Evolutionary conservation across 2,329 filamentous ascomycete species (phyloP).

Genomic region (Orbilia javanica): DNA sequence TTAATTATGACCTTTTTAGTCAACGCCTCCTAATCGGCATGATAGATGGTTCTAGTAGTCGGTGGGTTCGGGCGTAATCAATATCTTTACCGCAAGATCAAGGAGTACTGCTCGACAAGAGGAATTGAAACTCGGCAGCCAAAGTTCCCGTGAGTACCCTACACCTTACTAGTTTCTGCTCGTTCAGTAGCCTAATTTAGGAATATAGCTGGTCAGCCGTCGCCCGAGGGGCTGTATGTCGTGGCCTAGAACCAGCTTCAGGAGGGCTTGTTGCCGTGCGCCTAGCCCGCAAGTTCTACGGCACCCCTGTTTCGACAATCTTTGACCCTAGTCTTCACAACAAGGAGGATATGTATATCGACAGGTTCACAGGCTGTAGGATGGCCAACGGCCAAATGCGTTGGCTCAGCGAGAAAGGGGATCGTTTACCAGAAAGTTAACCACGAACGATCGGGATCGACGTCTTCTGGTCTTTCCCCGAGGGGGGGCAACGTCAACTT

Average conservation of each 20-base stretch:
- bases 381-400: conserved; percentile 57
- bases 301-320: conserved; percentile 31
- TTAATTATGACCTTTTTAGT: background rate
- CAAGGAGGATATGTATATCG: conserved; percentile 46
- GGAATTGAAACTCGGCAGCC: conserved; percentile 6
- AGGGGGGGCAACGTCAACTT: conserved; percentile 11
- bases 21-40: background rate
- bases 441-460: background rate
- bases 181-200: background rate
- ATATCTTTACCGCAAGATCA: conserved; percentile 4
- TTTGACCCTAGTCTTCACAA: conserved; percentile 47
- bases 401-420: conserved; percentile 55
- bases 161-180: background rate
- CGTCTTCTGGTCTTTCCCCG: background rate
- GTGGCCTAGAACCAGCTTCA: conserved; percentile 36
- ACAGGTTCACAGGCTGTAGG: conserved; percentile 46
- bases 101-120: background rate
- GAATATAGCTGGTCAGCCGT: conserved; percentile 18
- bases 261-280: conserved; percentile 52
- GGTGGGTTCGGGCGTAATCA: conserved; percentile 11
- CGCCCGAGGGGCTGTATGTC: conserved; percentile 39
- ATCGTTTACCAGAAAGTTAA: conserved; percentile 34
- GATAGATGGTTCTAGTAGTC: conserved; percentile 11
- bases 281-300: conserved; percentile 57
- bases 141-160: background rate